A percentile compares a stretch with the other conserved stretches of the same genome.
phyloP scores from a whole-genome alignment of 2,329 filamentous ascomycete species.

The Arachnopeziza araneosa region DNA sequence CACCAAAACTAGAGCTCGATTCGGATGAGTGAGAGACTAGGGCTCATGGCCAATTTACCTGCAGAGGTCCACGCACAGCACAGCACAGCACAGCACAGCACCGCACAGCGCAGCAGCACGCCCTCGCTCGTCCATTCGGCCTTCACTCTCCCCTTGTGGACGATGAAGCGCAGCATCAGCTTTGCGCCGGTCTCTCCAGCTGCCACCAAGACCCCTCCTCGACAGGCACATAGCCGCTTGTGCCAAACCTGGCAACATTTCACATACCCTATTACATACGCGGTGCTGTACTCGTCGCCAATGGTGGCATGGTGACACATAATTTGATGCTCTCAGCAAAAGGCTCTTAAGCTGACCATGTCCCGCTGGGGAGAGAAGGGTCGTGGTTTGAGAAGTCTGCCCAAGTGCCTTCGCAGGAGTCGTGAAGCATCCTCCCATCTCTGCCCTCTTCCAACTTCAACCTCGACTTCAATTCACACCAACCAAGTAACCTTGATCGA shows the following conservation, averaged over 20 bases:
- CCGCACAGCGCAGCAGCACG: too few relatives aligned
- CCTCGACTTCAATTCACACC: too few relatives aligned
- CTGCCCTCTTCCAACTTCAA: too few relatives aligned
- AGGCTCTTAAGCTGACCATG: conserved; percentile 6
- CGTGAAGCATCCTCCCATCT: too few relatives aligned
- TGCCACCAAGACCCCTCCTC: background rate
- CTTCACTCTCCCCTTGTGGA: background rate
- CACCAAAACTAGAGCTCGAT: background rate
- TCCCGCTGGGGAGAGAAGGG: conserved; percentile 6
- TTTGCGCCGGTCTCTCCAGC: background rate
- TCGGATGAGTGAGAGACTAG: too few relatives aligned
- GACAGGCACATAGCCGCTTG: background rate
- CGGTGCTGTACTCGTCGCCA: background rate
- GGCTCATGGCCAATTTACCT: background rate
- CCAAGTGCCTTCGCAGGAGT: too few relatives aligned
- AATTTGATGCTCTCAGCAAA: conserved; percentile 9
- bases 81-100: too few relatives aligned
- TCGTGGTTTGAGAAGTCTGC: background rate
- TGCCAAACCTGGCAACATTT: background rate
- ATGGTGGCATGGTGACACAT: conserved; percentile 19
- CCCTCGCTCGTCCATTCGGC: too few relatives aligned
- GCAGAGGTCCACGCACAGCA: too few relatives aligned
- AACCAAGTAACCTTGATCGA: too few relatives aligned
- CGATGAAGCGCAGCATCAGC: background rate
- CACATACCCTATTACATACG: background rate